A percentile compares a stretch with the other conserved stretches of the same genome.
These are phyloP conservation scores for Berkeleyomyces rouxiae DNA, from an alignment of 2,329 filamentous ascomycete genomes.

Conservation along the genomic window DNA sequence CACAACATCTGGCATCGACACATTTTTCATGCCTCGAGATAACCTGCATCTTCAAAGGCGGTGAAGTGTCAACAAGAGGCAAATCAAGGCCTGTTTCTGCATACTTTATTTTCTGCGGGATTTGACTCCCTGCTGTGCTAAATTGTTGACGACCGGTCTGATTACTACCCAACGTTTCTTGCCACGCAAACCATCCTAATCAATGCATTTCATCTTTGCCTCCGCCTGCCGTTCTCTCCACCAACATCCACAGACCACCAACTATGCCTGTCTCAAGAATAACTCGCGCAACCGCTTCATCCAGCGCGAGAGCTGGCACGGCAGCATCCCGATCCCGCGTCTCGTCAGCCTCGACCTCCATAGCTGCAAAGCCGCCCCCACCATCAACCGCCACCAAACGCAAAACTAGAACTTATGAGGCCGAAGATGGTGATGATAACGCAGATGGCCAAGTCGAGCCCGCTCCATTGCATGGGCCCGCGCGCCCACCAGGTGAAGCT, in stretches of 20 bases:
- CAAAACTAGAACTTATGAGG: constrained; percentile 39
- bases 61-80: neutral
- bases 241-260: neutral
- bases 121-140: neutral
- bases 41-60: neutral
- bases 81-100: neutral
- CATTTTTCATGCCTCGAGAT: neutral
- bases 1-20: neutral
- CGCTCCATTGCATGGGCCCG: constrained; percentile 19
- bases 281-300: constrained; percentile 14
- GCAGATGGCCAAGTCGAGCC: constrained; percentile 22
- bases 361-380: neutral
- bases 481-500: neutral
- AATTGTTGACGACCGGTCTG: neutral
- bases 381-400: constrained; percentile 19
- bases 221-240: neutral
- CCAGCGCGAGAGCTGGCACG: constrained; percentile 28
- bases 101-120: neutral
- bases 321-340: constrained; percentile 33
- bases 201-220: neutral
- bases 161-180: too few relatives aligned
- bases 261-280: neutral
- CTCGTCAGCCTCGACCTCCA: constrained; percentile 21
- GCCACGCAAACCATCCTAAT: too few relatives aligned
- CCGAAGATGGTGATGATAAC: constrained; percentile 30